A percentile compares a stretch with the other conserved stretches of the same genome.
These are phyloP conservation scores for Herpomyces periplanetae DNA, from an alignment of 2,329 filamentous ascomycete species.

Conservation along the genomic window DNA sequence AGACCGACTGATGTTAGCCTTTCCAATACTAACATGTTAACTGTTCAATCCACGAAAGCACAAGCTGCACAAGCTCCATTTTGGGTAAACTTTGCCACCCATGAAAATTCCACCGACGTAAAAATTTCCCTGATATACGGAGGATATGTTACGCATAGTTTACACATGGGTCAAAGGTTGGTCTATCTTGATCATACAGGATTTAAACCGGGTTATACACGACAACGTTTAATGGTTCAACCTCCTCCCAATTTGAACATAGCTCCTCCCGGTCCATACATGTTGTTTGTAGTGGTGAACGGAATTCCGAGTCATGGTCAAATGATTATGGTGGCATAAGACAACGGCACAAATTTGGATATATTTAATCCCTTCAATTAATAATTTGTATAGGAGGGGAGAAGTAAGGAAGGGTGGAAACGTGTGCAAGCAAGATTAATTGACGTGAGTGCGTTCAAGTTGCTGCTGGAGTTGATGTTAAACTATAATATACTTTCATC, in stretches of 20 bases:
- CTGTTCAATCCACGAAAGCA: too few species aligned
- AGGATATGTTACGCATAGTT: slow-evolving; percentile 18
- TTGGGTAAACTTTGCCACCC: slow-evolving; percentile 11
- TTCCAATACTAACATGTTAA: slow-evolving; percentile 10
- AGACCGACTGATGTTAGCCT: slow-evolving; percentile 13
- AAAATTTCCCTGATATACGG: slow-evolving; percentile 16
- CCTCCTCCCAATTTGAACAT: slow-evolving; percentile 16
- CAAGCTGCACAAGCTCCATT: slow-evolving; percentile 11
- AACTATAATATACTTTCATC: too few species aligned
- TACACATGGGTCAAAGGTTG: slow-evolving; percentile 21
- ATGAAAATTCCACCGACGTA: slow-evolving; percentile 9
- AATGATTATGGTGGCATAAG: slow-evolving; percentile 12
- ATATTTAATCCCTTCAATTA: too few species aligned
- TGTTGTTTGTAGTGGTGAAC: slow-evolving; percentile 17
- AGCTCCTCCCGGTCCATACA: slow-evolving; percentile 18
- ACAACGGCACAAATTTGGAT: too few species aligned
- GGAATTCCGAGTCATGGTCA: slow-evolving; percentile 14
- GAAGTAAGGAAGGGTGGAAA: too few species aligned
- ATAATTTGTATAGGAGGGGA: too few species aligned
- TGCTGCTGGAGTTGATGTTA: too few species aligned
- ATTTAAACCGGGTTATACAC: slow-evolving; percentile 9
- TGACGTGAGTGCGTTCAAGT: too few species aligned
- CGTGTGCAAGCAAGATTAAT: too few species aligned
- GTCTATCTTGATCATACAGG: slow-evolving; percentile 13
- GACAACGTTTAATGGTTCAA: slow-evolving; percentile 12